A percentile compares a stretch with the other conserved stretches of the same genome.
These are phyloP conservation scores for Pholiota conissans DNA, from an alignment of 768 basidiomycete genomes.

Conservation along the genomic window DNA sequence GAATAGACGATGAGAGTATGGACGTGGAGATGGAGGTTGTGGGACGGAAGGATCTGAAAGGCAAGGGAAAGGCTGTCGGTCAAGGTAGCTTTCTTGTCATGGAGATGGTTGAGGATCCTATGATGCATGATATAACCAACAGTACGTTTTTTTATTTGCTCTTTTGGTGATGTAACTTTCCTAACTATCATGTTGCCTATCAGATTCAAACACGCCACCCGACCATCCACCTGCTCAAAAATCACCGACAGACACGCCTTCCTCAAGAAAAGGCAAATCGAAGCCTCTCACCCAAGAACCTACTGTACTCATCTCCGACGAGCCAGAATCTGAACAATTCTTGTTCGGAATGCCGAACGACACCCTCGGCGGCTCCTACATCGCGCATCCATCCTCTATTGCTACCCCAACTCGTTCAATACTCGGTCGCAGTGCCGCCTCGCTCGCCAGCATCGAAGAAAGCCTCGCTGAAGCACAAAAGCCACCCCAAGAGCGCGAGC, in stretches of 20 bases:
- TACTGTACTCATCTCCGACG: slow-evolving; percentile 15
- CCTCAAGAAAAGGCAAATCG: slow-evolving; percentile 8
- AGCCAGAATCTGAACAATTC: slow-evolving; percentile 9
- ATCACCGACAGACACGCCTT: neutral
- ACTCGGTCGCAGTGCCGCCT: neutral
- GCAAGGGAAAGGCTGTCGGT: slow-evolving; percentile 27
- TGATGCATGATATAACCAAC: slow-evolving; percentile 48
- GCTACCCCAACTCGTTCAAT: slow-evolving; percentile 1
- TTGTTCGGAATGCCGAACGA: slow-evolving; percentile 35
- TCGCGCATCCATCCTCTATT: slow-evolving; percentile 10
- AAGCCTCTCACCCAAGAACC: slow-evolving; percentile 17
- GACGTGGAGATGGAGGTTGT: slow-evolving; percentile 6
- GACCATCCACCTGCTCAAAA: neutral
- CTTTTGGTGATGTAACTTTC: neutral
- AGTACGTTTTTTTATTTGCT: slow-evolving; percentile 25
- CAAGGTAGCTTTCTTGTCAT: slow-evolving; percentile 10
- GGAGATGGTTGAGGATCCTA: slow-evolving; percentile 18
- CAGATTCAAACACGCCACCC: slow-evolving; percentile 9
- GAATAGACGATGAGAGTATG: slow-evolving; percentile 1
- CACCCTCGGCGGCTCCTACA: slow-evolving; percentile 23
- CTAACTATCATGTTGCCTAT: too few relatives aligned
- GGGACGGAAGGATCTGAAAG: slow-evolving; percentile 19
- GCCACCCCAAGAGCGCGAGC: neutral
- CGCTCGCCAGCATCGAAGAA: neutral
- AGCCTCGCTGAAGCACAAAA: neutral